Evolutionary conservation across 345 rosid species (phyloP), one percentile per base, ranked within the genome.

Genomic region (Camelina sativa): DNA sequence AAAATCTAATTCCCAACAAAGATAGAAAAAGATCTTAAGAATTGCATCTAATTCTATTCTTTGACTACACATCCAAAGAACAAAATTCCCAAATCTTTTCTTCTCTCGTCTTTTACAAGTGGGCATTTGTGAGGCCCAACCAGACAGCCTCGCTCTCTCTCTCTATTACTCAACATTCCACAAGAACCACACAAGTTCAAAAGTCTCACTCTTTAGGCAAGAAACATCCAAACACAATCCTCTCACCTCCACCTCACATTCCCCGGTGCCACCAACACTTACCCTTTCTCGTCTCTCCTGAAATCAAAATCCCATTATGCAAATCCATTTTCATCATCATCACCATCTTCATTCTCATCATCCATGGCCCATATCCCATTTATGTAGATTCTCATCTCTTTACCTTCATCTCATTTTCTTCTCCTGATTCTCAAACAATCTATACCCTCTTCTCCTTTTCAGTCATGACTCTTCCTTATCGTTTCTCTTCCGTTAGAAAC

Each of bases 401-500:
- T 60, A 62, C 62, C 61, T 64, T 74, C 79, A 75, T 67, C 80
- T 73, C 80, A 62, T 75, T 62, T 37, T 65, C 63, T 65, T 53
- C 67, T 59, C 73, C 12, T 57, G n/a, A 35, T 65, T 65, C 54
- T 6, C 12, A 17, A 12, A 63, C 79, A 53, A 68, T 74, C 67
- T 46, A 30, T 50, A 2, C 30, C 40, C 35, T 58, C 61, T 72
- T 72, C 57, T 69, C 7, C 50, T 47, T 54, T 61, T 48, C 8
- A 69, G 74, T 52, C 76, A 92, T 92, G 97, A 80, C 88, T 85
- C 86, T 87, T 70, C 79, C 88, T 68, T 85, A 80, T 65, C 74
- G 85, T 77, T 78, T 84, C 59, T 84, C 88, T 75, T 87, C 86
- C 46, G 74, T 86, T 32, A 82, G 86, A 76, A 85, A 86, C 79